Conservation (phyloP, 441 rosid species). For the Gossypium armourianum region DNA sequence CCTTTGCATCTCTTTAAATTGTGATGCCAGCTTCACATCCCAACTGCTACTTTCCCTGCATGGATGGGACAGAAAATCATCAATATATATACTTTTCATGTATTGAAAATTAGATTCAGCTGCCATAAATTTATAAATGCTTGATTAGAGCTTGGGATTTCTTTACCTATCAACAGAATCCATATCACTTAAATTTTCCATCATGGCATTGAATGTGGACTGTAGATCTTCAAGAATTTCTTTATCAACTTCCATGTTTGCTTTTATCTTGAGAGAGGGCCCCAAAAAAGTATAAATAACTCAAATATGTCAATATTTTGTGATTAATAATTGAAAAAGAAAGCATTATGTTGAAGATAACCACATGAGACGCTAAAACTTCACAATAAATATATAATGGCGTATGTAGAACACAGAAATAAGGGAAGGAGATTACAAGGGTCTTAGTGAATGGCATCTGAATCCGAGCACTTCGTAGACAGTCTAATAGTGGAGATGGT, state of each 20-base stretch:
- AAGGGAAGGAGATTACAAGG: constrained; percentile 33
- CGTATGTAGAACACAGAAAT: constrained; percentile 12
- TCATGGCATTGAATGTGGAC: constrained; percentile 50
- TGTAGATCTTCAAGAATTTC: constrained; percentile 52
- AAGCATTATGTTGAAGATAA: background rate
- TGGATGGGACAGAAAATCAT: background rate
- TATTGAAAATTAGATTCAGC: background rate
- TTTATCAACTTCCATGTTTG: constrained; percentile 46
- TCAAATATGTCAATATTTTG: background rate
- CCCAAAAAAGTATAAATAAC: background rate
- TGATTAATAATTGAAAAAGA: background rate
- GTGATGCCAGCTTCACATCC: constrained; percentile 58
- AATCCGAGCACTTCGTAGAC: constrained; percentile 42
- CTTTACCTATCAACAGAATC: constrained; percentile 39
- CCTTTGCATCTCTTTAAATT: constrained; percentile 44
- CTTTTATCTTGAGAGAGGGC: constrained; percentile 31
- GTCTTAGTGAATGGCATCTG: constrained; percentile 15
- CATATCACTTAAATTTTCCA: constrained; percentile 47
- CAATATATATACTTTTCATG: background rate
- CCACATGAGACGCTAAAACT: background rate
- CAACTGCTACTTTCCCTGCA: constrained; percentile 38
- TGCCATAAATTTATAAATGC: constrained; percentile 1
- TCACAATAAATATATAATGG: background rate
- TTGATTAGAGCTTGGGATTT: background rate
- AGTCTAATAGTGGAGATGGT: constrained; percentile 65